Evolutionary conservation across 768 basidiomycete species (phyloP), one percentile per base, ranked within the genome.

Genomic region (Psilocybe azurescens): DNA sequence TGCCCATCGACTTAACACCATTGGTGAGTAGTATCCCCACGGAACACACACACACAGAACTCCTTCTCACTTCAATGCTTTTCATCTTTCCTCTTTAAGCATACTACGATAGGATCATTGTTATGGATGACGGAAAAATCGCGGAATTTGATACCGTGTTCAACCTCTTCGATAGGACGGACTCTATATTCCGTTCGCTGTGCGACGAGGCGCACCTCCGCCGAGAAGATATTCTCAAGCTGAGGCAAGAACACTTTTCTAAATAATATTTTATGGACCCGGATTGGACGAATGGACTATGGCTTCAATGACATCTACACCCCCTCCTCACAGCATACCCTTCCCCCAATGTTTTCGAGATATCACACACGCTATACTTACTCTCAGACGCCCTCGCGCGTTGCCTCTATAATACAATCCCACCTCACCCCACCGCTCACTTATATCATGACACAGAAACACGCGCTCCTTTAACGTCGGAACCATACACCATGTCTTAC

Each of bases 141-240:
- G 87, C 86, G 9, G 91, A 93, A 73, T 91, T 86, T 69, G 91
- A 91, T 73, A 88, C 88, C 1, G 90, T 91, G 3, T 78, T 89
- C 46, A 82, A 80, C 62, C 82, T 93, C 3, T 86, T 86, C 66
- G 84, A 88, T 69, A 81, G 79, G 60, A 75, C 81, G 53, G 79
- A 80, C 57, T 90, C 89, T 1, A 86, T 91, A 55, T 91, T 91
- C 79, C 79, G 89, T 18, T 83, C 85, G 3, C 81, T 91, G 28
- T 92, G 90, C 68, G 78, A 89, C 56, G 87, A 90, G 67, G 88
- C 88, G 6, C 81, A 80, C 62, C 73, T 91, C 16, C 75, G 78
- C 13, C 75, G 87, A 44, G 73, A 76, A 30, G 87, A 87, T 71
- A 89, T 91, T 56, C 59, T 86, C 28, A 79, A 81, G 53, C 85